Base-by-base conservation (phyloP, 768 basidiomycete species). In the Podaxis carcinomalis region DNA sequence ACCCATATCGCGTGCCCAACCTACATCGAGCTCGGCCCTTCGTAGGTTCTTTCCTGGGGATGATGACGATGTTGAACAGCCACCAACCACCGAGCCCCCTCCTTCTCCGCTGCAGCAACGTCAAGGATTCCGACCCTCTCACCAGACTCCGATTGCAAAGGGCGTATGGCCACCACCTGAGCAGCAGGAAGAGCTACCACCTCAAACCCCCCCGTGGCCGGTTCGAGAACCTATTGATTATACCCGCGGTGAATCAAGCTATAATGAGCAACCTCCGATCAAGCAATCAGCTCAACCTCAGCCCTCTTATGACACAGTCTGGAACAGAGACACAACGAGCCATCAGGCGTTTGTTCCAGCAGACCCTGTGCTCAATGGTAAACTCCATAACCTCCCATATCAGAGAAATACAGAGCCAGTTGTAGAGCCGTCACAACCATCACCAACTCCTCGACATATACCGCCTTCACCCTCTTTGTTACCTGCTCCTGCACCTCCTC, bases 31-130 rank as follows among this genome's bases (percentile, higher is more conserved):
- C 67, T 80, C 82, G 36, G 82, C 86, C 16, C 76, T 95, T 51
- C 89, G 87, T 70, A 82, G 79, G 66, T 94, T 94, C 74, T 95
- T 95, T 69, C 92, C 92, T 21, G 84, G 82, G 1, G 91, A 93
- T 53, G 91, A 93, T 21, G 89, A 90, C 19, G 89, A 90, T 37
- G 70, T 69, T 32, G 62, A 69, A n/a, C 68, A 71, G 16, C 37
- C 28, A 23, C 42, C 21, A 16, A 19, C n/a, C 21, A 16, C 32
- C 11, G 39, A 36, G 27, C 39, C 58, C 6, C 59, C 59, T 55
- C 39, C 37, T 13, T 40, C 40, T 16, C 32, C 35, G 16, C 32
- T 37, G 35, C 59, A 59, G 19, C 50, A 44, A 25, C 39, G 25
- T 5, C 42, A 46, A 25, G 42, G 11, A 5, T 25, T 37, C 27